phyloP scores from a whole-genome alignment of 371 early-diverging fungal genomes.

The Lichtheimia ornata region DNA sequence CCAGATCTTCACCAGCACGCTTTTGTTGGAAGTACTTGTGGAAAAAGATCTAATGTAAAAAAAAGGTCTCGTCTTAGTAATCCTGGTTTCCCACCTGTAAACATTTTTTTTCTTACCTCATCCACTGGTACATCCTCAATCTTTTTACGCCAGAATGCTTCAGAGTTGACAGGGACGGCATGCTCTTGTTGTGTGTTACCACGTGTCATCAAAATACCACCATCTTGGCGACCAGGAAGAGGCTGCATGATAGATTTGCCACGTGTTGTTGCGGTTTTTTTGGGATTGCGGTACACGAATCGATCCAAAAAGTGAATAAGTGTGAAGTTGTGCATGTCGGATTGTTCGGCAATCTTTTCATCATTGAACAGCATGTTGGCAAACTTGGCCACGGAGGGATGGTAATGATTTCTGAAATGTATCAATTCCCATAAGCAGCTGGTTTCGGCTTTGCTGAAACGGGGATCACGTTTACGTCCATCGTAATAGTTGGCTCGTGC shows the following conservation, averaged over 20 bases:
- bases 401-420: slow-evolving; percentile 81
- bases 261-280: slow-evolving; percentile 59
- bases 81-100: background rate
- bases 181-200: slow-evolving; percentile 33
- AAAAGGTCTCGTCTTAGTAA: background rate
- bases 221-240: slow-evolving; percentile 48
- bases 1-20: slow-evolving; percentile 28
- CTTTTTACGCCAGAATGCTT: slow-evolving; percentile 60
- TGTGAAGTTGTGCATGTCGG: slow-evolving; percentile 90
- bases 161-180: slow-evolving; percentile 57
- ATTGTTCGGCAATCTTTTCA: slow-evolving; percentile 69
- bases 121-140: slow-evolving; percentile 64
- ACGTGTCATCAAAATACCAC: slow-evolving; percentile 45
- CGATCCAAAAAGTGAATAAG: slow-evolving; percentile 92
- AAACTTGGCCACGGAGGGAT: slow-evolving; percentile 88
- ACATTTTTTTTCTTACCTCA: slow-evolving; percentile 42
- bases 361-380: slow-evolving; percentile 73
- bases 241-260: slow-evolving; percentile 69
- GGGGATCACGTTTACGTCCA: slow-evolving; percentile 86
- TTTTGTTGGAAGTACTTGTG: slow-evolving; percentile 78
- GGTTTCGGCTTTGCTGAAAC: slow-evolving; percentile 77
- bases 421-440: slow-evolving; percentile 90
- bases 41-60: slow-evolving; percentile 65
- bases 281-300: slow-evolving; percentile 95
- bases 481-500: slow-evolving; percentile 61